Evolutionary conservation across 169 alveolate genomes (phyloP), one percentile per base, ranked within the genome.

Genomic region (Besnoitia besnoiti): DNA sequence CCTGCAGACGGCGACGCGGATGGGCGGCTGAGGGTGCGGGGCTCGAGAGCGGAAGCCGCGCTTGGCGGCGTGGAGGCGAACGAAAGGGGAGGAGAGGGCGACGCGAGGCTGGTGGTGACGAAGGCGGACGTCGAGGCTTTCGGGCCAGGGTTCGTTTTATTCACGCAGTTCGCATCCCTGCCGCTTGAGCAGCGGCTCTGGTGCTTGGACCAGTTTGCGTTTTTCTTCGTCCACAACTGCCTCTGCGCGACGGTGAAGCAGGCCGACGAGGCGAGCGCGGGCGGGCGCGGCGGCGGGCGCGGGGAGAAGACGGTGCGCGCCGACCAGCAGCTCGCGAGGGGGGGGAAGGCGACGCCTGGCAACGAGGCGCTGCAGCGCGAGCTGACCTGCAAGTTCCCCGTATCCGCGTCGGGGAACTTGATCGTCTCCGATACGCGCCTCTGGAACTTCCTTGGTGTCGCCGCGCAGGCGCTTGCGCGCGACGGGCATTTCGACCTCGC

Each of bases 161-260:
- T 77, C 59, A 10, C 87, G 27, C 87, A 40, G 59, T 4, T 27
- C 33, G 59, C 87, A 35, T 27, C 44, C 14, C 55, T 77, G 61
- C 87, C 87, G 37, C 19, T 77, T 30, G 59, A 40, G 87, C 87
- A 77, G n/a, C 87, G 87, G 12, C 59, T 77, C 30, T 77, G 87
- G 87, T 77, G 87, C 35, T 30, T 77, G 5, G 87, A 77, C 40
- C 87, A 77, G 55, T 42, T 77, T 21, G 55, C 55, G 40, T 77
- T 77, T 55, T 77, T 37, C 40, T 37, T 73, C 82, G 82, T n/a
- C 46, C 82, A 73, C 46, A 73, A 37, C 46, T 73, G 82, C n/a
- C 87, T 39, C 40, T 27, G 55, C 55, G 87, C 87, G 8, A 42
- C 61, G 12, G 44, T 40, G 16, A 51, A 39, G 59, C 87, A 77